Evolutionary conservation across 306 rosid species (phyloP).

Genomic region (Elaeagnus macrophylla): DNA sequence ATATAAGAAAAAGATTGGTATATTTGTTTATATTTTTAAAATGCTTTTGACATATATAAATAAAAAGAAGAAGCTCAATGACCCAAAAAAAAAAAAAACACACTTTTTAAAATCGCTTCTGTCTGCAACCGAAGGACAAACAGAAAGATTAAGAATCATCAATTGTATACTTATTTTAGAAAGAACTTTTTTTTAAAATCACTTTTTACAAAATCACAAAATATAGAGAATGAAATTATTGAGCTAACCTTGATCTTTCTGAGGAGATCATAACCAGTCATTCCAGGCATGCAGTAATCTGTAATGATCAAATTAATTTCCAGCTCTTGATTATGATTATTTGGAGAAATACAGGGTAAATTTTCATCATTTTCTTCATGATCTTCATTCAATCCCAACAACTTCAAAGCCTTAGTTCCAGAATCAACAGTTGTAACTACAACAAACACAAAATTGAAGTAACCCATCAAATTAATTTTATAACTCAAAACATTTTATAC

Average conservation of each 20-base stretch:
- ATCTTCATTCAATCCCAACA: constrained; percentile 49
- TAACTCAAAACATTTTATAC: neutral
- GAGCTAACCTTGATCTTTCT: constrained; percentile 61
- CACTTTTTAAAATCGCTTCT: too few species aligned
- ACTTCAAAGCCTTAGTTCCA: constrained; percentile 63
- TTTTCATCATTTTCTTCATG: constrained; percentile 29
- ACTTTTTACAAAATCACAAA: too few species aligned
- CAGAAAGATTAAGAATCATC: too few species aligned
- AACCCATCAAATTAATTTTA: constrained; percentile 12
- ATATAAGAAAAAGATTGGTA: too few species aligned
- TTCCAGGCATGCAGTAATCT: constrained; percentile 90
- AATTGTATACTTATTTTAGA: too few species aligned
- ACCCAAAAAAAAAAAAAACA: too few species aligned
- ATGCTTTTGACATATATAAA: too few species aligned
- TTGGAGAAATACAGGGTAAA: constrained; percentile 21
- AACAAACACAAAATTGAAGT: neutral
- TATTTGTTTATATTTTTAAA: too few species aligned
- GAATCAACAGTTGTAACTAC: constrained; percentile 81
- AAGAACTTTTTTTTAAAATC: too few species aligned
- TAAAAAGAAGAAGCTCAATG: too few species aligned
- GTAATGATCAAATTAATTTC: constrained; percentile 74
- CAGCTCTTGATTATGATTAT: constrained; percentile 34
- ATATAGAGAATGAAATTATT: too few species aligned
- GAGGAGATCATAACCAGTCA: constrained; percentile 84
- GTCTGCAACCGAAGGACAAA: too few species aligned